phyloP scores from a whole-genome alignment of 805 yeast species.

The Candida khao-thaluensis region DNA sequence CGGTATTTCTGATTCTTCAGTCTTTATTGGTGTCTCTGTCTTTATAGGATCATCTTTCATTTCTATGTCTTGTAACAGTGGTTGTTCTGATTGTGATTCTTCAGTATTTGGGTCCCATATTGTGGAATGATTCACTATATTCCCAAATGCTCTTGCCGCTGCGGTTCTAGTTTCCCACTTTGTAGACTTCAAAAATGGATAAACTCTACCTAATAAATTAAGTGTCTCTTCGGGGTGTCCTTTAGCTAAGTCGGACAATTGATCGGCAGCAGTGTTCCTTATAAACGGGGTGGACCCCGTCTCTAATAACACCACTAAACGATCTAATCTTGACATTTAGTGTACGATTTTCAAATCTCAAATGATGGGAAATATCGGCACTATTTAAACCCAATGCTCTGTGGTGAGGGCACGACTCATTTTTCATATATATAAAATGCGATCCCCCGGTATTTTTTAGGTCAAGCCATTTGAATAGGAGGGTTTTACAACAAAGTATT shows the following conservation, averaged over 20 bases:
- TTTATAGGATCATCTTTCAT: conserved; percentile 18
- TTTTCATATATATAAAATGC: conserved; percentile 7
- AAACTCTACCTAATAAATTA: conserved; percentile 79
- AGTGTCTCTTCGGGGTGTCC: conserved; percentile 92
- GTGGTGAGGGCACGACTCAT: conserved; percentile 5
- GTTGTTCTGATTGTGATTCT: neutral
- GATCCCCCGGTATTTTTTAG: neutral
- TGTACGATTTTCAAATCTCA: conserved; percentile 2
- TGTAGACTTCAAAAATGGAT: conserved; percentile 77
- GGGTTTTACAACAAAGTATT: too few relatives aligned
- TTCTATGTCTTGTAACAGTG: conserved; percentile 10
- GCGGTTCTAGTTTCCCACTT: conserved; percentile 97
- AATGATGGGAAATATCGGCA: conserved; percentile 2
- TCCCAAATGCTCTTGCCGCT: conserved; percentile 93
- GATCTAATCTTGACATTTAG: conserved; percentile 50
- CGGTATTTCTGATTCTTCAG: conserved; percentile 1
- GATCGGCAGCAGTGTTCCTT: conserved; percentile 96
- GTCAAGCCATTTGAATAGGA: too few relatives aligned
- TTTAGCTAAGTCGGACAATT: conserved; percentile 88
- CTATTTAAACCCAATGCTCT: conserved; percentile 2
- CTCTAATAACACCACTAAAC: conserved; percentile 66
- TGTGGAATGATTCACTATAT: conserved; percentile 75
- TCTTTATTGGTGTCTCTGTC: neutral
- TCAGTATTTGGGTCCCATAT: conserved; percentile 77
- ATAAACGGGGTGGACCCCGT: conserved; percentile 94